A percentile compares a stretch with the other conserved stretches of the same genome.
These are phyloP conservation scores for Fraxinus nigra DNA, from an alignment of 305 asterid genomes.

Conservation along the genomic window DNA sequence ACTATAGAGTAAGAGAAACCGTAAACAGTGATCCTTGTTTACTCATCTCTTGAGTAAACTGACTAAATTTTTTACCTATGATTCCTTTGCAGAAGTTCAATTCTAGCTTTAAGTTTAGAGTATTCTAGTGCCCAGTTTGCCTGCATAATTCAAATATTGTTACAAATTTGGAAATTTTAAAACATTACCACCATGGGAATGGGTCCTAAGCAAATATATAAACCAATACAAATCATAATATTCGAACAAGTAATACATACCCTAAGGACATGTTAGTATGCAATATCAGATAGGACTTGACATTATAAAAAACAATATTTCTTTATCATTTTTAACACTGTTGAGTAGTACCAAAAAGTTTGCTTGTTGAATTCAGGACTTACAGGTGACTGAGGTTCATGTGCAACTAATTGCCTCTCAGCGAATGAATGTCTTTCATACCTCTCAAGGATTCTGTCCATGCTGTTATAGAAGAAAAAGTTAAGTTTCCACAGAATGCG, in stretches of 20 bases:
- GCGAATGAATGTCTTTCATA: slow-evolving; percentile 82
- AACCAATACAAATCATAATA: not conserved
- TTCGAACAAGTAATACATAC: not conserved
- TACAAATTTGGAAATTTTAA: not conserved
- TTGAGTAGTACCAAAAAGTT: not conserved
- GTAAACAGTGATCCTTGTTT: not conserved
- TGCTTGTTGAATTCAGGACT: slow-evolving; percentile 6
- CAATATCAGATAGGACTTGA: not conserved
- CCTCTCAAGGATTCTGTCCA: slow-evolving; percentile 85
- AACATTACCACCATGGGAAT: not conserved
- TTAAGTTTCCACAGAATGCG: not conserved
- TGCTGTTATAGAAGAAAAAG: slow-evolving; percentile 37
- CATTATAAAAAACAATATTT: not conserved
- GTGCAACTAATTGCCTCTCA: slow-evolving; percentile 57
- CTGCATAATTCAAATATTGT: slow-evolving; percentile 18
- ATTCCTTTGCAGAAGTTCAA: slow-evolving; percentile 43
- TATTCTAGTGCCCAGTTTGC: slow-evolving; percentile 38
- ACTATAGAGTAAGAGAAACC: not conserved
- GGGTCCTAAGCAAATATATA: not conserved
- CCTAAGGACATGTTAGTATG: not conserved
- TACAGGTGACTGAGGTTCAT: slow-evolving; percentile 56
- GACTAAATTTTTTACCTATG: slow-evolving; percentile 26
- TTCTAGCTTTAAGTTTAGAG: slow-evolving; percentile 37
- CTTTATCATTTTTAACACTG: not conserved
- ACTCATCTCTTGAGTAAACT: not conserved